Evolutionary conservation across 1,284 basidiomycete genomes (phyloP).

Genomic region (Puccinia hordei): DNA sequence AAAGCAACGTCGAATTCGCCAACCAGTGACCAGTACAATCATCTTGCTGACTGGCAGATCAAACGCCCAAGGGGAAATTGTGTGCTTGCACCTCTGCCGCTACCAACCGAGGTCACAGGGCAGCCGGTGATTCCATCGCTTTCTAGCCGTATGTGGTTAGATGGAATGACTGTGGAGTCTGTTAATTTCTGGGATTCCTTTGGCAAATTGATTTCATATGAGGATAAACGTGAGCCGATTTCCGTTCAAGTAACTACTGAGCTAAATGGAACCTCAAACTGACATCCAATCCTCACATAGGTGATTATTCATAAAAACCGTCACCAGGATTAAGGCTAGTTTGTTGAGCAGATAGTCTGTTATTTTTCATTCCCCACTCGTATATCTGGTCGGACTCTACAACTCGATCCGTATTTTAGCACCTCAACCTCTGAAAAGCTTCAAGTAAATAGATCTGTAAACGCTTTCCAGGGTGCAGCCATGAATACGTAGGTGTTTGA

Average conservation of each 20-base stretch:
- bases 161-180: constrained; percentile 7
- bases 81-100: not conserved
- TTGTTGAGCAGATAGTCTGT: constrained; percentile 8
- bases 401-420: not conserved
- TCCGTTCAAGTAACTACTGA: constrained; percentile 21
- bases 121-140: constrained; percentile 13
- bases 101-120: constrained; percentile 20
- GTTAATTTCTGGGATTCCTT: constrained; percentile 8
- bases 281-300: constrained; percentile 10
- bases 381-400: not conserved
- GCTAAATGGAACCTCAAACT: constrained; percentile 11
- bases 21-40: not conserved
- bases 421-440: constrained; percentile 6
- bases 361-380: not conserved
- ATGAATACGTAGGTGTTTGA: constrained; percentile 6
- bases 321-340: not conserved
- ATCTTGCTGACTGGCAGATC: not conserved
- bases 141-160: constrained; percentile 17
- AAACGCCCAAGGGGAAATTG: not conserved
- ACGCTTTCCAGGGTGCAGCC: not conserved
- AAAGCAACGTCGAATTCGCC: not conserved
- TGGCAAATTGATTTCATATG: not conserved
- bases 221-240: constrained; percentile 11
- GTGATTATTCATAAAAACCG: not conserved
- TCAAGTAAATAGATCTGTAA: not conserved